Base-by-base conservation (phyloP, 2,329 filamentous ascomycete genomes). In the Aureobasidium melanogenum region DNA sequence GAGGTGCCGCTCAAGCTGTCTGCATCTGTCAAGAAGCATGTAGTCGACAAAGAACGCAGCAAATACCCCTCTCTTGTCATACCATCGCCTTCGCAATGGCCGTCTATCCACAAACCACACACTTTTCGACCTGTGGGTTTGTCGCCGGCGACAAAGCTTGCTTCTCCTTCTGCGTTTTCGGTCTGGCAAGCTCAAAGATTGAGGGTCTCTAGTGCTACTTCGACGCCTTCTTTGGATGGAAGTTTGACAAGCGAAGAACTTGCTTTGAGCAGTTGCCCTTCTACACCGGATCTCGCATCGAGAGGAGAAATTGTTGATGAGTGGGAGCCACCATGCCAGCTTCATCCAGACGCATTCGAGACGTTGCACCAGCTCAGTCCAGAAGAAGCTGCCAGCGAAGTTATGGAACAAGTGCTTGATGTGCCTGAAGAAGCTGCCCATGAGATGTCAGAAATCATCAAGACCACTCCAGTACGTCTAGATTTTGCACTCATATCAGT, bases 221-320 rank as follows among this genome's bases (percentile, higher is more conserved):
- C 89, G 6, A 88, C 92, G 5, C 93, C 93, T 3, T 97, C 93
- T 5, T 80, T 96, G 3, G 92, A 96, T 75, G 92, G 91, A 24
- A 96, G 91, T 74, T 77, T 94, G 68, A 88, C 86, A 9, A 96
- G 92, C 2, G 92, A 97, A 70, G 91, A 96, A 71, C 82, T 95
- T 73, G 89, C 91, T 1, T 83, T 82, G 58, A 82, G 91, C 72
- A 96, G 91, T 69, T 90, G 90, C 52, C 91, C 93, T 5, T 85
- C 89, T 12, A 97, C 92, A 0, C 92, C 92, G 15, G 82, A 93
- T 63, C 81, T 89, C 65, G 84, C 75, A 60, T 67, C 63, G 66
- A 69, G 84, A 32, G 77, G 78, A 10, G 77, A 80, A 38, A 76
- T 80, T 19, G 82, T 84, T 50, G 77, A 82, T 62, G 82, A 84